These are phyloP conservation scores for Rhytidiadelphus loreus DNA, from an alignment of 225 moss, liverwort and hornwort genomes.

Conservation along the genomic window DNA sequence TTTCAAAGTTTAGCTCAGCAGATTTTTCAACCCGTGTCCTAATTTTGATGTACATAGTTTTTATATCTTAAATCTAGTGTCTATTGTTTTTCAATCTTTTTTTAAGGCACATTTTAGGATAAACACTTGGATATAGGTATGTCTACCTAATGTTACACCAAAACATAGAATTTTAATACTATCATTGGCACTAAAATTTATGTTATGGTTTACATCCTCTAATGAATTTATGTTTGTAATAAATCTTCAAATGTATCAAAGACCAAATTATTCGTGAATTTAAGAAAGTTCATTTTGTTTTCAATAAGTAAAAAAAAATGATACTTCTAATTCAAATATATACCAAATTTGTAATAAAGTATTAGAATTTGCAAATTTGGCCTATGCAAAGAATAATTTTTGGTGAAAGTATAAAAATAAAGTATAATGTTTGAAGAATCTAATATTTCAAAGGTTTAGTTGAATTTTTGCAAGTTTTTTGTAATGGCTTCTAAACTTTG, in stretches of 20 bases:
- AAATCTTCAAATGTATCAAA: neutral
- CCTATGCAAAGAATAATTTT: neutral
- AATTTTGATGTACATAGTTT: neutral
- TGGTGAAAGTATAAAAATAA: neutral
- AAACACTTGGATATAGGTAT: neutral
- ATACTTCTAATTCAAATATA: neutral
- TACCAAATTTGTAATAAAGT: neutral
- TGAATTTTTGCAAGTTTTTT: neutral
- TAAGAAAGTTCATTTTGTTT: neutral
- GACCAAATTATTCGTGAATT: too few relatives aligned
- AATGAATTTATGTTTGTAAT: neutral
- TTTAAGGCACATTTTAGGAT: accelerated
- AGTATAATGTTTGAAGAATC: too few relatives aligned
- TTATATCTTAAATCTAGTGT: neutral
- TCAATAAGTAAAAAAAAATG: too few relatives aligned
- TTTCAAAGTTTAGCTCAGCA: neutral
- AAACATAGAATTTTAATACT: accelerated
- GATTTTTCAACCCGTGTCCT: accelerated
- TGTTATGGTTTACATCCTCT: neutral
- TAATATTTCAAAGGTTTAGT: neutral
- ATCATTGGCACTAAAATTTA: accelerated
- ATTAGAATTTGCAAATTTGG: neutral
- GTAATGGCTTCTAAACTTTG: neutral
- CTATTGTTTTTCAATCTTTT: neutral
- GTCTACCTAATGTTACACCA: accelerated